Conservation (phyloP, 2,329 filamentous ascomycete genomes). For the Phyllosticta citribraziliensis region DNA sequence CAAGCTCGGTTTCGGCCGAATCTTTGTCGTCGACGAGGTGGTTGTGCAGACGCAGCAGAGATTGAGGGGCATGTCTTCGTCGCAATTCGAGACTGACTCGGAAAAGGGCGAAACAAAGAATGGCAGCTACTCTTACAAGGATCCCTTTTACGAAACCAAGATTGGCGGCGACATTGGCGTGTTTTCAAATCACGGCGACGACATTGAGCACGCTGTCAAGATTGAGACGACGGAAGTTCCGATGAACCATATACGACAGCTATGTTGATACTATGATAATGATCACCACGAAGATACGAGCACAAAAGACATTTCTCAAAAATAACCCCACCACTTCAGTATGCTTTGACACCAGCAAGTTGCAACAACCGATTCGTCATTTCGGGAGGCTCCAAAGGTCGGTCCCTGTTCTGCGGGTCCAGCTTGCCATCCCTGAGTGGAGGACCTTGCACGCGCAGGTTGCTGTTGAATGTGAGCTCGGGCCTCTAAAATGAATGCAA, state of each 20-base stretch:
- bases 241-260: neutral
- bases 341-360: neutral
- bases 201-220: neutral
- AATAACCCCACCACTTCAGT: neutral
- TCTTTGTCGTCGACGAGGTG: conserved; percentile 30
- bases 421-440: conserved; percentile 1
- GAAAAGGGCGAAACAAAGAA: neutral
- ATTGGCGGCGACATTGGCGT: neutral
- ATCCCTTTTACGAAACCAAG: neutral
- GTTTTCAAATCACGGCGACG: neutral
- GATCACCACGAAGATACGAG: neutral
- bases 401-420: neutral
- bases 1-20: conserved; percentile 23
- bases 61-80: neutral
- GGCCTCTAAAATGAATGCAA: neutral
- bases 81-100: neutral
- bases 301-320: neutral
- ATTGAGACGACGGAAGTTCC: neutral
- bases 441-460: neutral
- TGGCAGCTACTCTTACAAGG: neutral
- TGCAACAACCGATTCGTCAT: neutral
- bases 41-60: conserved; percentile 22
- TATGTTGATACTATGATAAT: neutral
- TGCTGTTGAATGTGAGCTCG: neutral
- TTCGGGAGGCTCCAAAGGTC: neutral